Conservation (phyloP, 805 yeast species). For the Kuraishia borneana region DNA sequence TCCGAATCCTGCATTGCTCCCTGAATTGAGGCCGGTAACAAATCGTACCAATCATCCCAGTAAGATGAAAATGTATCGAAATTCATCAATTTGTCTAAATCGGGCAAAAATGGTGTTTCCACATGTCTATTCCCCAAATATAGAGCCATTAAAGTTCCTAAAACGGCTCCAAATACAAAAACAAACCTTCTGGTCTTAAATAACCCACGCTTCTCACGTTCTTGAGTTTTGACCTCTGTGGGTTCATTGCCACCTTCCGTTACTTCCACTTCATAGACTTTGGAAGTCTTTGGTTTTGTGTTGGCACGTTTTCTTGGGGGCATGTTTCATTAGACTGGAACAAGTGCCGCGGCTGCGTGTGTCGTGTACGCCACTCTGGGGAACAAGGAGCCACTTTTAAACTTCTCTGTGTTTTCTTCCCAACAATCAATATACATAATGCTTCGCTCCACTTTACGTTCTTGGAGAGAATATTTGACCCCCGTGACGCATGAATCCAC, state of each 20-base stretch:
- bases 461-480: conserved; percentile 85
- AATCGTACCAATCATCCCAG: conserved; percentile 63
- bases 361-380: too few relatives aligned
- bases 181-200: conserved; percentile 45
- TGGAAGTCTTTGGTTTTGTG: neutral
- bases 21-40: conserved; percentile 56
- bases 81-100: conserved; percentile 35
- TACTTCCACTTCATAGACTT: neutral
- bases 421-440: too few relatives aligned
- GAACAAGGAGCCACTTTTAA: too few relatives aligned
- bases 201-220: conserved; percentile 4
- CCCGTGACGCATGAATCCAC: conserved; percentile 85
- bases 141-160: conserved; percentile 58
- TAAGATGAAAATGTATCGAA: conserved; percentile 48
- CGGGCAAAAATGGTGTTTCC: conserved; percentile 29
- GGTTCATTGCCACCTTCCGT: neutral
- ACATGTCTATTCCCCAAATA: conserved; percentile 40
- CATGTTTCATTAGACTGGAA: too few relatives aligned
- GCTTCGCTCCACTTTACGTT: conserved; percentile 69
- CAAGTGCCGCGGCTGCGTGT: too few relatives aligned
- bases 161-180: conserved; percentile 58
- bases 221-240: neutral
- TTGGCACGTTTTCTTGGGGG: neutral
- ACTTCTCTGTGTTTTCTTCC: too few relatives aligned
- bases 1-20: conserved; percentile 48